phyloP scores from a whole-genome alignment of 257 asterid genomes.

The Voacanga thouarsii region DNA sequence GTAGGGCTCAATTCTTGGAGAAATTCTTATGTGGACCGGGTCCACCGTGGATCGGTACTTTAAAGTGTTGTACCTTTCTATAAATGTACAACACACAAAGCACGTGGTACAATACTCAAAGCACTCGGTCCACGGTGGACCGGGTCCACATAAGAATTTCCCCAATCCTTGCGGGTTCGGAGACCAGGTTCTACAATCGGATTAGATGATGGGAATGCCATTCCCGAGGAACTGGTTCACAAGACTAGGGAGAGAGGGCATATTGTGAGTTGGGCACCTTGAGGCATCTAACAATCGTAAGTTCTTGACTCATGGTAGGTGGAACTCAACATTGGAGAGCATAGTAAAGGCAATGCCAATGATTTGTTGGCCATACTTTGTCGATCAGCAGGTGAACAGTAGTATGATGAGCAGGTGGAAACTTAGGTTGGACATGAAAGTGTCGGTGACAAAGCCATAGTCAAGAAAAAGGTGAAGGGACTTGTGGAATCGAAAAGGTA shows the following conservation, averaged over 20 bases:
- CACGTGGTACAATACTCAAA: too few species aligned
- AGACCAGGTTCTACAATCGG: constrained; percentile 39
- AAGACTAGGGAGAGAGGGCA: constrained; percentile 45
- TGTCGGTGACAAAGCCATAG: constrained; percentile 42
- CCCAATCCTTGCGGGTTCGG: constrained; percentile 66
- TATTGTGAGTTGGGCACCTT: constrained; percentile 64
- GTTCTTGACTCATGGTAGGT: constrained; percentile 64
- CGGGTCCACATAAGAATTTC: too few species aligned
- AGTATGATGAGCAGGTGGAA: constrained; percentile 51
- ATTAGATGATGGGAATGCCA: constrained; percentile 6
- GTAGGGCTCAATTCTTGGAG: constrained; percentile 50
- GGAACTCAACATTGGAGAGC: constrained; percentile 69
- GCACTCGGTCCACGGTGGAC: too few species aligned
- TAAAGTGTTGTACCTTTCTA: too few species aligned
- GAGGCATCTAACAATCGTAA: constrained; percentile 49
- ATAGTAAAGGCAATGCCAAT: constrained; percentile 52
- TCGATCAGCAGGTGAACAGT: constrained; percentile 64
- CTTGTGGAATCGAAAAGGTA: constrained; percentile 43
- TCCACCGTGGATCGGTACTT: too few species aligned
- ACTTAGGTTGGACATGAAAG: constrained; percentile 66
- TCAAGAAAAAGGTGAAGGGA: constrained; percentile 39
- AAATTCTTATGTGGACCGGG: too few species aligned
- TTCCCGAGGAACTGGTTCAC: constrained; percentile 23
- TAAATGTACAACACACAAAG: too few species aligned
- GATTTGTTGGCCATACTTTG: constrained; percentile 60